phyloP scores from a whole-genome alignment of 2,329 filamentous ascomycete genomes.

The Capronia americana region DNA sequence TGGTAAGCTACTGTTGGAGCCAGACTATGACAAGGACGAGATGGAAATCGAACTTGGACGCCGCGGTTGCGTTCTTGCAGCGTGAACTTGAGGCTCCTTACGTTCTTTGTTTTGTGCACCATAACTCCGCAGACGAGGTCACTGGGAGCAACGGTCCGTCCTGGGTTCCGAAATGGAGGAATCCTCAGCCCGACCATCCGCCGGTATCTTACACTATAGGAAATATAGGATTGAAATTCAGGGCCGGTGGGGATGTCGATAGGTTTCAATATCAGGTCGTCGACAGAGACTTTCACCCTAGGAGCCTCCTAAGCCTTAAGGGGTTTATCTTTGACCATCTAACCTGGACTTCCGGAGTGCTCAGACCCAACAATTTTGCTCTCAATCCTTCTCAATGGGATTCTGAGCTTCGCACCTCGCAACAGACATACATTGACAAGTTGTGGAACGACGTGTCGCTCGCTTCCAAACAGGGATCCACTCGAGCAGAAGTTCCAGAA shows the following conservation, averaged over 20 bases:
- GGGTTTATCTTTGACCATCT: conserved; percentile 7
- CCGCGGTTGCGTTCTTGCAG: background rate
- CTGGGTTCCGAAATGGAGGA: conserved; percentile 12
- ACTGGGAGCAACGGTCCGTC: conserved; percentile 1
- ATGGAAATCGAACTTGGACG: background rate
- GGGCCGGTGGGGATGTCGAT: conserved; percentile 1
- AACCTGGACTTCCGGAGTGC: background rate
- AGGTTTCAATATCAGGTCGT: background rate
- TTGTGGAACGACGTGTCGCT: conserved; percentile 1
- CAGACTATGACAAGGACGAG: conserved; percentile 10
- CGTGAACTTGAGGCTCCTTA: background rate
- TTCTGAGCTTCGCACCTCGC: background rate
- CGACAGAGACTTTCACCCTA: background rate
- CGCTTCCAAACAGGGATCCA: background rate
- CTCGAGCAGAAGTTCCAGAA: background rate
- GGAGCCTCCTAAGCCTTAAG: background rate
- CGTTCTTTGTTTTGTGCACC: conserved; percentile 9
- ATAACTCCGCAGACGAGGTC: conserved; percentile 6
- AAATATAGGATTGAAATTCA: background rate
- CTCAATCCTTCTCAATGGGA: background rate
- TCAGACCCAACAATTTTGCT: conserved; percentile 6
- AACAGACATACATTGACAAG: conserved; percentile 4
- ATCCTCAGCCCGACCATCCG: background rate
- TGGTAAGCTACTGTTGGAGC: conserved; percentile 7
- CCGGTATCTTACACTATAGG: background rate